phyloP scores from a whole-genome alignment of 495 filamentous ascomycete genomes.

The Aspergillus baeticus region DNA sequence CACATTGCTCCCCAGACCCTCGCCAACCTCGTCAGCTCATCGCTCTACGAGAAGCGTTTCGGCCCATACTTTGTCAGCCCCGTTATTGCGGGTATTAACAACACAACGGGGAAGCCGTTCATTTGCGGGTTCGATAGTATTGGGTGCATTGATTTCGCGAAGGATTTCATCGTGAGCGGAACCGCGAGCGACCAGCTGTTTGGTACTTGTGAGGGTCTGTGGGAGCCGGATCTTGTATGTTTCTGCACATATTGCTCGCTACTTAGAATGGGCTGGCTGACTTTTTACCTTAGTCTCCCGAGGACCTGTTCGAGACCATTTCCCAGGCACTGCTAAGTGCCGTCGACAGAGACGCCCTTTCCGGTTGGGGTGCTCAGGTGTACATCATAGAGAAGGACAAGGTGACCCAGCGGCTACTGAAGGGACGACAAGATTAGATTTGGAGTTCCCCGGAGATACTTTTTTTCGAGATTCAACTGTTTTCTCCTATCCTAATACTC shows the following conservation, averaged over 20 bases:
- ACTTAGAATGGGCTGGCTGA: slow-evolving; percentile 26
- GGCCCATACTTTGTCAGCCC: slow-evolving; percentile 94
- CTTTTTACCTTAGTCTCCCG: slow-evolving; percentile 62
- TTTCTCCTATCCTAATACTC: slow-evolving; percentile 7
- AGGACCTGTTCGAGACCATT: slow-evolving; percentile 97
- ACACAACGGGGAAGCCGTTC: slow-evolving; percentile 88
- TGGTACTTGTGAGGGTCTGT: slow-evolving; percentile 96
- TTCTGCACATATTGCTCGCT: not conserved
- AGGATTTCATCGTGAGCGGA: slow-evolving; percentile 97
- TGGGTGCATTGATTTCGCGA: slow-evolving; percentile 98
- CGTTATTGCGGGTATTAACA: slow-evolving; percentile 90
- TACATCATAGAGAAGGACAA: slow-evolving; percentile 99
- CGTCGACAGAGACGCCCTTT: slow-evolving; percentile 92
- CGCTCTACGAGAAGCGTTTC: slow-evolving; percentile 91
- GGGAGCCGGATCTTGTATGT: slow-evolving; percentile 93
- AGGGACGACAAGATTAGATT: slow-evolving; percentile 74
- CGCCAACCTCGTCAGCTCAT: slow-evolving; percentile 89
- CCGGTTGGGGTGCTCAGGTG: slow-evolving; percentile 97
- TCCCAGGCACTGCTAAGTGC: slow-evolving; percentile 96
- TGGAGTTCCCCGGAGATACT: slow-evolving; percentile 6
- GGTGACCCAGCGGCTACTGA: slow-evolving; percentile 95
- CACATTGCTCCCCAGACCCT: slow-evolving; percentile 90
- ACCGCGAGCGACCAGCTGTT: slow-evolving; percentile 97
- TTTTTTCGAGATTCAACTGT: slow-evolving; percentile 15
- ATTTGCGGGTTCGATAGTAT: slow-evolving; percentile 99